These are phyloP conservation scores for Aspergillus novofumigatus DNA, from an alignment of 2,329 filamentous ascomycete genomes.

Conservation along the genomic window DNA sequence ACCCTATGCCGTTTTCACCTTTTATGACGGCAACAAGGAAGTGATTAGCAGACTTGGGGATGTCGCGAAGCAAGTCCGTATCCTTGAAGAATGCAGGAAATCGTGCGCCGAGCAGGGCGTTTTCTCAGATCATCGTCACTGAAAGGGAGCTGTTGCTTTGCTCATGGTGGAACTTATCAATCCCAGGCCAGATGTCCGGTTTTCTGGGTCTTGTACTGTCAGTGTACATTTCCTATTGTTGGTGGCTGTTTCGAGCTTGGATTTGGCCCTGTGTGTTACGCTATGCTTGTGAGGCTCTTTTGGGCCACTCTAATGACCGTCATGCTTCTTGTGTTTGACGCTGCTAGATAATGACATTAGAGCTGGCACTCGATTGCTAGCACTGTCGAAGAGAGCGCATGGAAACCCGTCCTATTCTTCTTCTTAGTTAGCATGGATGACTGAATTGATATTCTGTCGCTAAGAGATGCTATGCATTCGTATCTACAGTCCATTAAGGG, in stretches of 20 bases:
- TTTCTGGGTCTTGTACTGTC: neutral
- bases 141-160: neutral
- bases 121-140: slow-evolving; percentile 30
- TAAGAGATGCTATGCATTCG: neutral
- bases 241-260: neutral
- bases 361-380: neutral
- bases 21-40: slow-evolving; percentile 75
- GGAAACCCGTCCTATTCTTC: neutral
- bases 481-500: neutral
- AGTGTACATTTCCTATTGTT: neutral
- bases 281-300: neutral
- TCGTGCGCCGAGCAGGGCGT: slow-evolving; percentile 29
- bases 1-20: slow-evolving; percentile 81
- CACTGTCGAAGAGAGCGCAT: neutral
- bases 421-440: neutral
- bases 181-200: neutral
- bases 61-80: slow-evolving; percentile 72
- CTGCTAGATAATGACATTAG: neutral
- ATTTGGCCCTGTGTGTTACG: neutral
- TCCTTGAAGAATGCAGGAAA: slow-evolving; percentile 70
- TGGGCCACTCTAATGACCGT: neutral
- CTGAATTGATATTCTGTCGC: neutral
- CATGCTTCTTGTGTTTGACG: neutral
- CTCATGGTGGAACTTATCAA: neutral
- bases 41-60: slow-evolving; percentile 74